Conservation (phyloP, 202 grass and related monocot genomes). For the Elaeis oleifera region DNA sequence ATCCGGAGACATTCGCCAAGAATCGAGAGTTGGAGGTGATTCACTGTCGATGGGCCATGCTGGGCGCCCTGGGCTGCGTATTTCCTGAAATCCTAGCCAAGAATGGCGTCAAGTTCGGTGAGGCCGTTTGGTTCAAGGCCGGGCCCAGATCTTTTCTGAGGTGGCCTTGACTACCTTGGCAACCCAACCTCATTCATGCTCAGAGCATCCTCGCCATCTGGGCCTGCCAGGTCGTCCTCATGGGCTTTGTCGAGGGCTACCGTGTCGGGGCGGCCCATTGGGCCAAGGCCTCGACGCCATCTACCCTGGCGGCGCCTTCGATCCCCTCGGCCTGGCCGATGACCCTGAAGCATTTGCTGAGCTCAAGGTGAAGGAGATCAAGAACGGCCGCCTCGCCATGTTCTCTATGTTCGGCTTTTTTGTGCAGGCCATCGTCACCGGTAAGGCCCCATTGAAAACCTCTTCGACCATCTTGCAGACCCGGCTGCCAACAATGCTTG, state of each 20-base stretch:
- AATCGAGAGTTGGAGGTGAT: constrained; percentile 93
- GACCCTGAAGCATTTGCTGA: constrained; percentile 57
- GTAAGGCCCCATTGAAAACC: constrained; percentile 15
- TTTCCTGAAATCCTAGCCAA: constrained; percentile 75
- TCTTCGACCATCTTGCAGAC: constrained; percentile 10
- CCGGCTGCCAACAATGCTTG: constrained; percentile 8
- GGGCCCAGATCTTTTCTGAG: constrained; percentile 92
- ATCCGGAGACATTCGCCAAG: constrained; percentile 80
- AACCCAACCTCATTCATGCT: constrained; percentile 82
- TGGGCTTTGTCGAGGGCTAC: constrained; percentile 93
- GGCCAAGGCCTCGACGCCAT: constrained; percentile 81
- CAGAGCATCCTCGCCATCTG: constrained; percentile 95
- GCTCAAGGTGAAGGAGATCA: constrained; percentile 52
- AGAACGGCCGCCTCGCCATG: constrained; percentile 48
- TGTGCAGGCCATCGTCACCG: constrained; percentile 14
- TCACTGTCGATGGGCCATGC: constrained; percentile 84
- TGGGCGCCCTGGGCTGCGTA: constrained; percentile 77
- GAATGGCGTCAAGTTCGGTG: constrained; percentile 84
- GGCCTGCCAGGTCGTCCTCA: constrained; percentile 77
- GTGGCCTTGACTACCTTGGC: constrained; percentile 80
- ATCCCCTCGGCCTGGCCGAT: constrained; percentile 75
- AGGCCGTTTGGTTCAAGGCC: constrained; percentile 96
- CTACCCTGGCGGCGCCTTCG: constrained; percentile 76
- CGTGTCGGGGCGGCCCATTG: constrained; percentile 77
- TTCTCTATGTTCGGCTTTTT: constrained; percentile 15